These are phyloP conservation scores for Lodderomyces margitis DNA, from an alignment of 1,139 yeast species.

Conservation along the genomic window DNA sequence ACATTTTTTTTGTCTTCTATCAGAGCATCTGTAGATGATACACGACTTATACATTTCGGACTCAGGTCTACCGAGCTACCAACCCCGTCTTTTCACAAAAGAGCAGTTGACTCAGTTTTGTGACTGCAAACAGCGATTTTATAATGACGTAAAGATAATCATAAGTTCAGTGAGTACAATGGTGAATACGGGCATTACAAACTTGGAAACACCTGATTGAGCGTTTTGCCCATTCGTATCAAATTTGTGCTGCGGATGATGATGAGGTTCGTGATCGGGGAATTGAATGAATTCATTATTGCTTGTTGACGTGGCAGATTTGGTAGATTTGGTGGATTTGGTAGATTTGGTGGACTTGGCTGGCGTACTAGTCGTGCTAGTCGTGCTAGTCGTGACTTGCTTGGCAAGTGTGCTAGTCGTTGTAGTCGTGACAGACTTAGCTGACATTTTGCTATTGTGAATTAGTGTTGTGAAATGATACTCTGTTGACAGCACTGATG, in stretches of 20 bases:
- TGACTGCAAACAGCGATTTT: too few species aligned
- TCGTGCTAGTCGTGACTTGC: too few species aligned
- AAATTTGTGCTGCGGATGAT: background rate
- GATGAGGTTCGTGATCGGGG: constrained; percentile 4
- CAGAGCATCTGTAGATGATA: background rate
- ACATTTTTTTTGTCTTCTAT: background rate
- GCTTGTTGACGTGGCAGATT: background rate
- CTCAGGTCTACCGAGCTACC: constrained; percentile 1
- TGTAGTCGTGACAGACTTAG: background rate
- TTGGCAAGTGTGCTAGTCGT: too few species aligned
- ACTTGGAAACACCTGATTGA: constrained; percentile 9
- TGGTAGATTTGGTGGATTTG: background rate
- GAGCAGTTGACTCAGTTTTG: too few species aligned
- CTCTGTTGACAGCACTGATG: background rate
- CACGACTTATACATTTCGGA: background rate
- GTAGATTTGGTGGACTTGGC: background rate
- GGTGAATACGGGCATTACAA: constrained; percentile 6
- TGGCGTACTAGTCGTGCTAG: background rate
- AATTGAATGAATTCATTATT: constrained; percentile 9
- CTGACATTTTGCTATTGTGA: background rate
- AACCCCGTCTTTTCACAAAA: background rate
- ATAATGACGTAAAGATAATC: constrained; percentile 10
- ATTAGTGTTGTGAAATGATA: constrained; percentile 1
- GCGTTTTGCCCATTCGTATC: background rate
- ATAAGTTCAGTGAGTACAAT: constrained; percentile 8